A percentile compares a stretch with the other conserved stretches of the same genome.
These are phyloP conservation scores for Candida hungchunana DNA, from an alignment of 805 yeast species.

Conservation along the genomic window DNA sequence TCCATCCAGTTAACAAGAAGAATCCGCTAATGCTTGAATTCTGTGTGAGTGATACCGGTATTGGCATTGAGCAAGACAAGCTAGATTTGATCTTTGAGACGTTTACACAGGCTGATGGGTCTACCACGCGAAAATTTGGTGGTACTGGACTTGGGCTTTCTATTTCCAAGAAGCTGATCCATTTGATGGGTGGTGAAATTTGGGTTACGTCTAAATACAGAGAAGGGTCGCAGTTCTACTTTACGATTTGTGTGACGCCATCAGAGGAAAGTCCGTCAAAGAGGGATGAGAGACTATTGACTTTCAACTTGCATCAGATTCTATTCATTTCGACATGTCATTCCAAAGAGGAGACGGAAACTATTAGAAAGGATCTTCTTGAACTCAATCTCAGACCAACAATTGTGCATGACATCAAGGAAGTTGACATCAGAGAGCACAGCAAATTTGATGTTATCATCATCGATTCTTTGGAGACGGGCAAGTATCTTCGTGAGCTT, in stretches of 20 bases:
- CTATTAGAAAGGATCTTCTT: conserved; percentile 46
- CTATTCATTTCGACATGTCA: conserved; percentile 68
- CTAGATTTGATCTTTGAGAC: conserved; percentile 83
- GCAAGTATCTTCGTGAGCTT: conserved; percentile 59
- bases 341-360: conserved; percentile 43
- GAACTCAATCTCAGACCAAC: conserved; percentile 60
- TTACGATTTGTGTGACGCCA: conserved; percentile 75
- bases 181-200: conserved; percentile 89
- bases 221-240: conserved; percentile 77
- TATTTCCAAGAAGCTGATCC: conserved; percentile 81
- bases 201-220: conserved; percentile 86
- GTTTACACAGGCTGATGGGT: conserved; percentile 91
- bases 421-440: conserved; percentile 48
- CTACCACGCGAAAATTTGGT: conserved; percentile 88
- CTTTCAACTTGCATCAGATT: conserved; percentile 67
- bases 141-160: conserved; percentile 90
- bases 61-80: conserved; percentile 83
- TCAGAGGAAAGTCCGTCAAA: conserved; percentile 56
- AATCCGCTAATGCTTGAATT: conserved; percentile 59
- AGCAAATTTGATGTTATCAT: conserved; percentile 74
- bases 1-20: conserved; percentile 14
- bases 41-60: conserved; percentile 87
- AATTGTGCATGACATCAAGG: conserved; percentile 51
- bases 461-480: conserved; percentile 75
- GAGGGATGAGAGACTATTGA: conserved; percentile 64